Base-by-base conservation (phyloP, 2,329 filamentous ascomycete genomes). In the Colletotrichum tabaci region DNA sequence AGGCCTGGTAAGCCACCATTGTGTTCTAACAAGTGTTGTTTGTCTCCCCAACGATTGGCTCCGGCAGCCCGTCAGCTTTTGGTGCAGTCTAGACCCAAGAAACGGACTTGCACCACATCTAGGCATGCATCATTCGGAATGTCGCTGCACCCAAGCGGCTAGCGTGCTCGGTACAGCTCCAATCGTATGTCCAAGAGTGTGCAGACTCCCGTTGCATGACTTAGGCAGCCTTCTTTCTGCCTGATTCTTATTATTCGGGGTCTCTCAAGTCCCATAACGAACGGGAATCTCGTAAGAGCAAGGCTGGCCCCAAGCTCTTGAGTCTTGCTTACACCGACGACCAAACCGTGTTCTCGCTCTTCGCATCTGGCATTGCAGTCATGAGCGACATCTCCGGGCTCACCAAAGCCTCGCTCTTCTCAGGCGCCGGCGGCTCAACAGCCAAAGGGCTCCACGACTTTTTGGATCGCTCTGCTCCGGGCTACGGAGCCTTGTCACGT, bases 401-500 rank as follows among this genome's bases (percentile, higher is more conserved):
- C 30, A 57, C 69, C 5, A 72, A 69, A 44, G 69, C 69, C 5
- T 69, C 69, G 4, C 18, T 72, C 26, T 58, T 72, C 10, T 58
- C 66, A 3, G 65, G 68, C 16, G 53, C 52, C 8, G 55, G 40
- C 13, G 66, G 49, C 15, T 21, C 26, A 47, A 69, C 65, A 8
- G 53, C 67, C 4, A 52, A 60, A 56, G 35, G 60, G 30, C 35
- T 65, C 23, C 35, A 69, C 23, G 66, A 72, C 10, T 47, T 72
- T 6, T 21, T 72, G 4, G 66, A 71, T 16, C 66, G 67, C 15
- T 52, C 66, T 4, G 55, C 49, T 7, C 70, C 70, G 12, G 67
- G 67, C 50, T 80, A 80, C 47, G 72, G 73, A 6, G 69, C 77
- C 26, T 62, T 82, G 30, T 77, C 79, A 42, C 70, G 55, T 21